Evolutionary conservation across 1,284 basidiomycete genomes (phyloP).

Genomic region (Pascua guehoae): DNA sequence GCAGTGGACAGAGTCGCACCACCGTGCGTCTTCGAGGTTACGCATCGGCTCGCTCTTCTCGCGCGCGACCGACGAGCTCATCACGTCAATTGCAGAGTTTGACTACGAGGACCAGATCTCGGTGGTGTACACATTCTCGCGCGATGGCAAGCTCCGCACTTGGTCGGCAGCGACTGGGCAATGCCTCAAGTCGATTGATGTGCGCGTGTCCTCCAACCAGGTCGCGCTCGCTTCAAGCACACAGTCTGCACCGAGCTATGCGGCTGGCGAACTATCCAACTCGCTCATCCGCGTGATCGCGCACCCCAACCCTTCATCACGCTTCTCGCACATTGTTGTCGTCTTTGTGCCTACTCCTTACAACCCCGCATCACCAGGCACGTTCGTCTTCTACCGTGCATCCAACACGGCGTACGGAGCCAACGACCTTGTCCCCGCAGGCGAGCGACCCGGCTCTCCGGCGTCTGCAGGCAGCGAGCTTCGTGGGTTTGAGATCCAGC

Average conservation of each 20-base stretch:
- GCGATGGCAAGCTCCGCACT: constrained; percentile 75
- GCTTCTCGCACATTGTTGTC: constrained; percentile 43
- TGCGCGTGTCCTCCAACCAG: constrained; percentile 25
- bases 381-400: constrained; percentile 46
- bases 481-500: constrained; percentile 47
- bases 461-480: constrained; percentile 34
- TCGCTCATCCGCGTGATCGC: constrained; percentile 40
- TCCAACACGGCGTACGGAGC: constrained; percentile 25
- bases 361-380: constrained; percentile 33
- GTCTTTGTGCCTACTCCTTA: constrained; percentile 42
- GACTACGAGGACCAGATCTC: constrained; percentile 54
- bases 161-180: constrained; percentile 56
- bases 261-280: not conserved
- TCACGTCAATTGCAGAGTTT: constrained; percentile 36
- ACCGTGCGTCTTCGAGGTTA: constrained; percentile 33
- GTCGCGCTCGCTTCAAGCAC: not conserved
- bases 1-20: constrained; percentile 35
- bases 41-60: constrained; percentile 40
- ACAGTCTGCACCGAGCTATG: too few relatives aligned
- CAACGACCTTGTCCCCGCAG: constrained; percentile 37
- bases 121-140: constrained; percentile 77
- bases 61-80: constrained; percentile 30
- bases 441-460: constrained; percentile 31
- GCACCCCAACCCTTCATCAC: constrained; percentile 32
- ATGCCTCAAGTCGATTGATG: constrained; percentile 44